Base-by-base conservation (phyloP, 805 yeast genomes). In the Wickerhamiella occidentalis region DNA sequence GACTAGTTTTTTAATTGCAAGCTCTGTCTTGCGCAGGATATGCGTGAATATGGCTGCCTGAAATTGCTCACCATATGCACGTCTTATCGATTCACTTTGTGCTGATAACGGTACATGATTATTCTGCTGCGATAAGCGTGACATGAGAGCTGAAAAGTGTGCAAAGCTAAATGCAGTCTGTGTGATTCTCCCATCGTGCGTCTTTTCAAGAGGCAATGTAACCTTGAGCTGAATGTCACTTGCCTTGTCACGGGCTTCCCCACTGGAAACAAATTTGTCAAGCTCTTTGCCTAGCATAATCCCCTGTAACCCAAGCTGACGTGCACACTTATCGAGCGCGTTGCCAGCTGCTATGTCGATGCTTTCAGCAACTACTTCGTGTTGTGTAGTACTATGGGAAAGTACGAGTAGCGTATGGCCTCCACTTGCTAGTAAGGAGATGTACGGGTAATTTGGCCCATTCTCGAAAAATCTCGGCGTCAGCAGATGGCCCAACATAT, bases 341-440 rank as follows among this genome's bases (percentile, higher is more conserved):
- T 90, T 96, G 0, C 98, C 98, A 2, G 82, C 82, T 0, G 98
- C 96, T 25, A 86, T 83, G 60, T 88, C 98, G 17, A 78, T 65
- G 0, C 94, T 84, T 58, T 87, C 74, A 18, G 81, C 77, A 3
- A 86, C 62, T 1, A 90, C 75, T 51, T 78, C 79, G 66, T 92
- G 98, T 2, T 81, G 73, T 0, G 70, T 53, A 0, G 86, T 56
- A 15, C 80, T 67, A 26, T 64, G 66, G 49, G 88, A 80, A 6
- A 77, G 68, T 0, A 90, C 95, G 22, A 88, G 67, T 79, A 86
- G 79, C 0, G 97, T 88, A 60, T 92, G 98, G 0, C 98, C 98
- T 0, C 98, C 98, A 58, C 94, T 82, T 15, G 80, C 88, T 26
- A 92, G 66, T 22, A 92, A 67, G 57, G 88, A 83, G 13, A 85